Conservation (phyloP, 2,329 filamentous ascomycete genomes). For the Verticillium klebahnii region DNA sequence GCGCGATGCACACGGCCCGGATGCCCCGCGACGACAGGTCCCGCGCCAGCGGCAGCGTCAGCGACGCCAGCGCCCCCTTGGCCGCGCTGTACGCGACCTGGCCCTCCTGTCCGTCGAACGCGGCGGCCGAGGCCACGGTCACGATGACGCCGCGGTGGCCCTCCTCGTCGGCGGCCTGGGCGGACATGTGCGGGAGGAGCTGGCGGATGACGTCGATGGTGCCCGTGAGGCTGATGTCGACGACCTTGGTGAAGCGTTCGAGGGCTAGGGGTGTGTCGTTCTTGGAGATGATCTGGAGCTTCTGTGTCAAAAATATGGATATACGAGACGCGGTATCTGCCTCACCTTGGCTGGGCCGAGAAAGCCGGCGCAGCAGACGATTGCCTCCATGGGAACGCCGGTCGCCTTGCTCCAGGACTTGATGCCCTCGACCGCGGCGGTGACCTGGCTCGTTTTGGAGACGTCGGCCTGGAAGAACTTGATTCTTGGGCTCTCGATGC, state of each 20-base stretch:
- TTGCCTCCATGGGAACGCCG: constrained; percentile 62
- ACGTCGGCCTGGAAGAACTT: constrained; percentile 69
- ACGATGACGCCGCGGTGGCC: constrained; percentile 68
- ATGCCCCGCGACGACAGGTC: constrained; percentile 79
- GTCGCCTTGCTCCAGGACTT: constrained; percentile 59
- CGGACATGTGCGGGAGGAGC: constrained; percentile 59
- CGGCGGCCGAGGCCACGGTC: constrained; percentile 77
- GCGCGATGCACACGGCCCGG: constrained; percentile 82
- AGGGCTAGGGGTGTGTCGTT: constrained; percentile 57
- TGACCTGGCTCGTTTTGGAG: constrained; percentile 58
- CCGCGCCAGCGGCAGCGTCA: constrained; percentile 80
- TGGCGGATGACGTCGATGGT: constrained; percentile 72
- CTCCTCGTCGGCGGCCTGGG: constrained; percentile 46
- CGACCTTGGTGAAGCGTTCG: constrained; percentile 64
- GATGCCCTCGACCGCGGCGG: constrained; percentile 53
- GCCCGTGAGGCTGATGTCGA: constrained; percentile 71
- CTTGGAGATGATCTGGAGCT: constrained; percentile 57
- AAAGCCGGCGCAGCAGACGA: constrained; percentile 72
- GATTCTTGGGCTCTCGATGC: constrained; percentile 46
- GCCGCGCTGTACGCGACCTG: constrained; percentile 83
- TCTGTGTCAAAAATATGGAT: not conserved
- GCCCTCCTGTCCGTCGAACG: constrained; percentile 81
- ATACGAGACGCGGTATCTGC: constrained; percentile 2
- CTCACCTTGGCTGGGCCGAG: constrained; percentile 61
- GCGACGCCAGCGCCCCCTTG: constrained; percentile 79